These are phyloP conservation scores for Sclerotinia trifoliorum DNA, from an alignment of 2,329 filamentous ascomycete genomes.

Conservation along the genomic window DNA sequence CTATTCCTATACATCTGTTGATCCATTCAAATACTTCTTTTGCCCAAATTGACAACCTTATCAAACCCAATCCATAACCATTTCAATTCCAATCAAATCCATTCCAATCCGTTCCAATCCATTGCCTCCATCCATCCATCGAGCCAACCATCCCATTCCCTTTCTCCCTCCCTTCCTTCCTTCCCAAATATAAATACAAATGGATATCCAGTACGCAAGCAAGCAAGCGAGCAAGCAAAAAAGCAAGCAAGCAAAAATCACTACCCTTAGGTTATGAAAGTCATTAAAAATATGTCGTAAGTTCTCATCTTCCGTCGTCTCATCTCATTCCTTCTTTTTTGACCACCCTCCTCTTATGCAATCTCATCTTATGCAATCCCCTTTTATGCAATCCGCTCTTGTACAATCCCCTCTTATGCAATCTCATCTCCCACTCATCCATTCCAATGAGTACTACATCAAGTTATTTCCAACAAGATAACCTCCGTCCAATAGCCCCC, in stretches of 20 bases:
- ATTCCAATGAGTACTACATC: not conserved
- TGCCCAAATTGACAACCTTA: too few relatives aligned
- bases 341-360: not conserved
- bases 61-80: not conserved
- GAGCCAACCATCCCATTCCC: not conserved
- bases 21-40: too few relatives aligned
- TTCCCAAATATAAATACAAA: not conserved
- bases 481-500: slow-evolving; percentile 20
- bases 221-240: not conserved
- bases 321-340: slow-evolving; percentile 9
- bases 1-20: too few relatives aligned
- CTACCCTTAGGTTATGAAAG: not conserved
- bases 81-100: not conserved
- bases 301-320: not conserved
- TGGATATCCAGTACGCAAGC: not conserved
- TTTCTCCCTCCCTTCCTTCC: not conserved
- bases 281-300: slow-evolving; percentile 15
- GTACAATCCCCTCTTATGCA: not conserved
- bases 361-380: not conserved
- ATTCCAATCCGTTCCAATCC: too few relatives aligned
- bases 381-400: too few relatives aligned
- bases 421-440: not conserved
- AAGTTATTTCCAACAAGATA: slow-evolving; percentile 28
- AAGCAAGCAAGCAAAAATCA: not conserved
- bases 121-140: not conserved